Evolutionary conservation across 352 stramenopile genomes (phyloP), one percentile per base, ranked within the genome.

Genomic region (Globisporangium nagaii): DNA sequence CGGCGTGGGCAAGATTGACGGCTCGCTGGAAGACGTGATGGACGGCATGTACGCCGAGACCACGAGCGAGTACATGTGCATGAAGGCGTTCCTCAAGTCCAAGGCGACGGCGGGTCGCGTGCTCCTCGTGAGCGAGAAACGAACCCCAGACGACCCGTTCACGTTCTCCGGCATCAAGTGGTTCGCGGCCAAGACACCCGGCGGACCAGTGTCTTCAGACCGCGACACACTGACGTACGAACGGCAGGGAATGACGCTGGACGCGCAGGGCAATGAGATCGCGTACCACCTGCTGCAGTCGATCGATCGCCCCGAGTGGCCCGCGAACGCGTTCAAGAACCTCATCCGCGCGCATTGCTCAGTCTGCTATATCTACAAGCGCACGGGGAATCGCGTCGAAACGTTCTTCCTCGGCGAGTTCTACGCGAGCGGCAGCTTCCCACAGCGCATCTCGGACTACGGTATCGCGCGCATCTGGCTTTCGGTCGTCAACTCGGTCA

Each of bases 221-320:
- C 72, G 70, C 10, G 72, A 79, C 25, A 52, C 75, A 25, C 73
- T 71, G 41, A 75, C 71, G 53, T 79, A 75, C 31, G 72, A 83
- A 53, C 75, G 75, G 41, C 66, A 71, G 58, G 70, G 70, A 8
- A 49, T 73, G 12, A 62, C 77, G 2, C 50, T 60, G 0, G 66
- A 77, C 13, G 60, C 64, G 2, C 49, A 63, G 0, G 66, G 67
- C 2, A 67, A 68, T 12, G 61, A 70, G 1, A 68, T 79, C 57
- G 72, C 57, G 0, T 83, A 75, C 39, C 67, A 77, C 17, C 37
- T 73, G 37, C 59, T 82, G 62, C 68, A 79, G 41, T 83, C 72
- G 0, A 41, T 83, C 10, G 53, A 74, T 28, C 60, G 68, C 0
- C 62, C 66, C 9, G 59, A 73, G 47, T 65, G 52, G 41, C 61